Percentiles rank a stretch among this genome's conserved stretches.
phyloP scores from a whole-genome alignment of 2,329 filamentous ascomycete species.

The Cordyceps tenuipes region DNA sequence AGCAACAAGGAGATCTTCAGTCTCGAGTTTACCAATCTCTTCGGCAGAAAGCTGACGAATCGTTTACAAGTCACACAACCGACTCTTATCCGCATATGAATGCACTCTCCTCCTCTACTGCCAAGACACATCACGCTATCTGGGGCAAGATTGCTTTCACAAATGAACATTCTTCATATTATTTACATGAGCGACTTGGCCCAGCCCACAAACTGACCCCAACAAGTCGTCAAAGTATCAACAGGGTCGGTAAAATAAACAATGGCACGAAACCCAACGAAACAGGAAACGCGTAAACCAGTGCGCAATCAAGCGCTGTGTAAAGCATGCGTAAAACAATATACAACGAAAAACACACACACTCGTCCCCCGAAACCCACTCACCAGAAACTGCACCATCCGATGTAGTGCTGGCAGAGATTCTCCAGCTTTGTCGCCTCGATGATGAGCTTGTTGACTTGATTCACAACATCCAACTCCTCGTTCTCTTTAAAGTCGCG shows the following conservation, averaged over 20 bases:
- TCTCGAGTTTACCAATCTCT: too few species aligned
- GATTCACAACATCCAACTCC: conserved; percentile 74
- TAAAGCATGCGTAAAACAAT: too few species aligned
- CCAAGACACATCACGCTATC: too few species aligned
- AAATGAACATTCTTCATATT: too few species aligned
- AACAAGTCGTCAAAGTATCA: background rate
- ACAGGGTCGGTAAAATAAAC: background rate
- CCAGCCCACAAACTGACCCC: background rate
- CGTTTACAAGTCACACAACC: too few species aligned
- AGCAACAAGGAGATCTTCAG: too few species aligned
- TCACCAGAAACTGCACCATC: conserved; percentile 98
- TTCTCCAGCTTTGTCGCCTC: conserved; percentile 97
- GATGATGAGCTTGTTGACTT: conserved; percentile 89
- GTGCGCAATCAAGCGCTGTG: background rate
- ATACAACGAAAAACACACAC: too few species aligned
- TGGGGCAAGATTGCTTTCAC: too few species aligned
- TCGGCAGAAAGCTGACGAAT: too few species aligned
- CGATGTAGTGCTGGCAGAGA: conserved; percentile 96
- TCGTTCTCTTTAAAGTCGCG: conserved; percentile 81
- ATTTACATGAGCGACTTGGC: background rate
- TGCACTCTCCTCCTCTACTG: too few species aligned
- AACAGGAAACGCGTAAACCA: background rate
- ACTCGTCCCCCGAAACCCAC: too few species aligned
- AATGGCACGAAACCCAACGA: background rate
- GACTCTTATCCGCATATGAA: too few species aligned